Evolutionary conservation across 169 alveolate genomes (phyloP).

Genomic region (Babesia sp.): DNA sequence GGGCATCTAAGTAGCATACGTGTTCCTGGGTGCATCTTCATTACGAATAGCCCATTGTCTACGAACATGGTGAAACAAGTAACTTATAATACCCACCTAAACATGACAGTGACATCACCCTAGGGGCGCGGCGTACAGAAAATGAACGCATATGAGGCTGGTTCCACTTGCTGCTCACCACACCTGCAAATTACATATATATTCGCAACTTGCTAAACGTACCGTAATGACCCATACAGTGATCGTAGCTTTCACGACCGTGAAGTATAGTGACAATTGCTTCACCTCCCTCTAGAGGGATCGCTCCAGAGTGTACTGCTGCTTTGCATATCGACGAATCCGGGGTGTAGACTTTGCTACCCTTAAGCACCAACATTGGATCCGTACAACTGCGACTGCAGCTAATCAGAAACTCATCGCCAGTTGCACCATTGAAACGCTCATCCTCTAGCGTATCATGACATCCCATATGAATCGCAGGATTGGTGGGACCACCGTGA

Average conservation of each 20-base stretch:
- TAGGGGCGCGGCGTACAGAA: constrained; percentile 76
- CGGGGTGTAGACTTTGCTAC: constrained; percentile 81
- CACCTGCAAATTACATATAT: constrained; percentile 40
- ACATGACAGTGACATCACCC: constrained; percentile 65
- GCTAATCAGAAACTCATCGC: constrained; percentile 70
- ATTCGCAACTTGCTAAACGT: constrained; percentile 13
- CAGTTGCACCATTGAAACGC: constrained; percentile 73
- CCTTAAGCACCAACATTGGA: constrained; percentile 65
- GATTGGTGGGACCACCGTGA: constrained; percentile 49
- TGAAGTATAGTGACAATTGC: constrained; percentile 67
- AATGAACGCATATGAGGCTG: constrained; percentile 79
- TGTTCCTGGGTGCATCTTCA: constrained; percentile 76
- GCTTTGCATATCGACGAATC: constrained; percentile 87
- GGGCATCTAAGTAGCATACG: constrained; percentile 77
- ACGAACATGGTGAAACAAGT: constrained; percentile 14
- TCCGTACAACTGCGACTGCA: constrained; percentile 72
- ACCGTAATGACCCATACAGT: constrained; percentile 78
- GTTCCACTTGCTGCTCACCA: constrained; percentile 50
- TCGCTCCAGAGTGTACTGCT: constrained; percentile 81
- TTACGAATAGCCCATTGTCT: constrained; percentile 73
- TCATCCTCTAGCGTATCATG: constrained; percentile 57
- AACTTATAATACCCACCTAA: constrained; percentile 25
- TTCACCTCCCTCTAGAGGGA: constrained; percentile 73
- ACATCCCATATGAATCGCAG: constrained; percentile 57
- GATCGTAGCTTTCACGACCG: constrained; percentile 69